phyloP scores from a whole-genome alignment of 371 early-diverging fungal genomes.

The Entomophthora muscae region DNA sequence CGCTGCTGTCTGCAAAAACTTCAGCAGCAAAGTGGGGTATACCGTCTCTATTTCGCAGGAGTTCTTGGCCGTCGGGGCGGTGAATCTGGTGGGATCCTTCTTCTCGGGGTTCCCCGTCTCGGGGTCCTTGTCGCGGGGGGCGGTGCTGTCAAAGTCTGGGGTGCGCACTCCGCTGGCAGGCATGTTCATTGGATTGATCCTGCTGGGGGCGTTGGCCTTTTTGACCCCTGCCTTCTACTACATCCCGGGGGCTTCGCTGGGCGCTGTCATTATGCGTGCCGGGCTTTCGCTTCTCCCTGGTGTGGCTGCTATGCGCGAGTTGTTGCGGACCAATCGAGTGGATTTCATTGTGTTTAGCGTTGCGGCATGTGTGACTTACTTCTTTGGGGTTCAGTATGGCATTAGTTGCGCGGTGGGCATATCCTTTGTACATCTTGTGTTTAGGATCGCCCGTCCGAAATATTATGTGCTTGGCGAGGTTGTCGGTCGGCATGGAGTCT shows the following conservation, averaged over 20 bases:
- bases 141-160: constrained; percentile 56
- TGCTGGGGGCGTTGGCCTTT: constrained; percentile 61
- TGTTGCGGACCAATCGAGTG: constrained; percentile 16
- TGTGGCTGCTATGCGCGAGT: constrained; percentile 15
- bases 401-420: constrained; percentile 41
- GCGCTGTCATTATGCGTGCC: constrained; percentile 30
- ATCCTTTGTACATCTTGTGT: constrained; percentile 34
- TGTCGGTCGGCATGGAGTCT: constrained; percentile 10
- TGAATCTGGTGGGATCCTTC: constrained; percentile 60
- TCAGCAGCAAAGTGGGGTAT: no score
- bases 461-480: constrained; percentile 19
- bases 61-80: constrained; percentile 58
- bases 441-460: constrained; percentile 48
- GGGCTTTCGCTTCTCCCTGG: constrained; percentile 17
- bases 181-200: constrained; percentile 45
- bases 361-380: no score
- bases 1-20: no score
- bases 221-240: no score
- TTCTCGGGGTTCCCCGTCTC: constrained; percentile 67
- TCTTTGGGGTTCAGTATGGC: no score
- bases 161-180: constrained; percentile 68
- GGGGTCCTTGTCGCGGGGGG: constrained; percentile 72
- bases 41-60: no score
- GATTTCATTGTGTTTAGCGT: constrained; percentile 36
- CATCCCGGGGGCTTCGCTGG: constrained; percentile 51